These are phyloP conservation scores for Hyaloscypha finlandica DNA, from an alignment of 495 filamentous ascomycete species.

Conservation along the genomic window DNA sequence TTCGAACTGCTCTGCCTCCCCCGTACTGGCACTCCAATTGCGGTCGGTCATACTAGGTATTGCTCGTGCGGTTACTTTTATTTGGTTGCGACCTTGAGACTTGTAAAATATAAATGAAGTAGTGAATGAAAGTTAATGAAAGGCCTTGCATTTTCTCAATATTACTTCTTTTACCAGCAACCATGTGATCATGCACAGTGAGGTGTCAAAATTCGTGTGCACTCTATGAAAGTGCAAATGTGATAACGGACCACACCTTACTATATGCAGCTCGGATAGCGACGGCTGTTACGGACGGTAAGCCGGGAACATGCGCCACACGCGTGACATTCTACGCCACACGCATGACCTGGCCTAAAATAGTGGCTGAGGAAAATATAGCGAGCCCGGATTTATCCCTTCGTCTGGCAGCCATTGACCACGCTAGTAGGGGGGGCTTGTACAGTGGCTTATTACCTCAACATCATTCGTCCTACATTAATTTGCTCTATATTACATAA, in stretches of 20 bases:
- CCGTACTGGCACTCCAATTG: conserved; percentile 16
- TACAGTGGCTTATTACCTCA: too few species aligned
- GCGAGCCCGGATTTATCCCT: conserved; percentile 12
- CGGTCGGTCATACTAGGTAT: conserved; percentile 12
- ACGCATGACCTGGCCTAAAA: conserved; percentile 21
- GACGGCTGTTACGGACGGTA: too few species aligned
- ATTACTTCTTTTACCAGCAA: too few species aligned
- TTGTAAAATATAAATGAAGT: too few species aligned
- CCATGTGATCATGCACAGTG: background rate
- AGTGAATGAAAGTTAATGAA: too few species aligned
- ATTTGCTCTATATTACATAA: too few species aligned
- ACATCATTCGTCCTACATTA: too few species aligned
- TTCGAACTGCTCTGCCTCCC: conserved; percentile 19
- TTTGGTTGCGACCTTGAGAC: too few species aligned
- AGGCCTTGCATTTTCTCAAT: too few species aligned
- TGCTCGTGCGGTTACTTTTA: conserved; percentile 6
- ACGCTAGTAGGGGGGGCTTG: background rate
- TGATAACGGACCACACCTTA: too few species aligned
- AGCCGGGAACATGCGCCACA: conserved; percentile 14
- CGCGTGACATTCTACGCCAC: conserved; percentile 27
- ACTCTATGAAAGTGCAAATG: too few species aligned
- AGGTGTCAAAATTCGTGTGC: background rate
- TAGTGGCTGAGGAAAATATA: conserved; percentile 24
- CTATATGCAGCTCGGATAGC: background rate
- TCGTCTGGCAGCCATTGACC: too few species aligned